These are phyloP conservation scores for Rhodofomes roseus DNA, from an alignment of 1,284 basidiomycete species.

Conservation along the genomic window DNA sequence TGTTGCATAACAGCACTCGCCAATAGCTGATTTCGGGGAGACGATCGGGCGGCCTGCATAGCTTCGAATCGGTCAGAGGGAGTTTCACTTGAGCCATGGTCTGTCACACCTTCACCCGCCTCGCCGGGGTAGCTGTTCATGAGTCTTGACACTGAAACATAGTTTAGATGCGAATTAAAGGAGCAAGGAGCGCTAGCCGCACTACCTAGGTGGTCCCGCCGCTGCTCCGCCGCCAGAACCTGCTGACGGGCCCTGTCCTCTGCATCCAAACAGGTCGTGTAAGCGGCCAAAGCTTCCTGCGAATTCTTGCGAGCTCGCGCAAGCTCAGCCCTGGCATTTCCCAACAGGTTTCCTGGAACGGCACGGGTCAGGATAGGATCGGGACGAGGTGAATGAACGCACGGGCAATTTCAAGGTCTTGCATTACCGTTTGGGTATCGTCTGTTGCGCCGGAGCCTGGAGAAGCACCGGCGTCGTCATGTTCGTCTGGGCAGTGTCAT, in stretches of 20 bases:
- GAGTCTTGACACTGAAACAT: conserved; percentile 23
- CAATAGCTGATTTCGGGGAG: neutral
- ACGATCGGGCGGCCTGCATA: neutral
- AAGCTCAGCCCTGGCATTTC: conserved; percentile 36
- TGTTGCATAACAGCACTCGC: neutral
- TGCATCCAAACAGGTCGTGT: conserved; percentile 63
- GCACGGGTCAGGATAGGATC: neutral
- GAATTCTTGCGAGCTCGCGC: conserved; percentile 64
- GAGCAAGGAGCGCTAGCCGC: conserved; percentile 3
- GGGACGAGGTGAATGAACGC: conserved; percentile 3
- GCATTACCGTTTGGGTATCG: conserved; percentile 16
- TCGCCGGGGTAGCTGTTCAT: conserved; percentile 19
- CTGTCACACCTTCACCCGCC: conserved; percentile 19
- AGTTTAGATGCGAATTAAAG: conserved; percentile 4
- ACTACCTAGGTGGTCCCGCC: conserved; percentile 66
- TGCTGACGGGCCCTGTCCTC: conserved; percentile 64
- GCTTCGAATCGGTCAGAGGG: neutral
- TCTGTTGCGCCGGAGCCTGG: neutral
- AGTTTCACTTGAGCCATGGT: conserved; percentile 1
- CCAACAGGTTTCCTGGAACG: conserved; percentile 34
- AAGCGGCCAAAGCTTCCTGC: conserved; percentile 66
- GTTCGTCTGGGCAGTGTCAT: neutral
- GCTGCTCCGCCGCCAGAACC: conserved; percentile 59
- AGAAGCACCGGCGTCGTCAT: neutral
- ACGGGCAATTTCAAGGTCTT: conserved; percentile 25